A percentile compares a stretch with the other conserved stretches of the same genome.
Conservation (phyloP, 257 asterid species). For the Petrea volubilis region DNA sequence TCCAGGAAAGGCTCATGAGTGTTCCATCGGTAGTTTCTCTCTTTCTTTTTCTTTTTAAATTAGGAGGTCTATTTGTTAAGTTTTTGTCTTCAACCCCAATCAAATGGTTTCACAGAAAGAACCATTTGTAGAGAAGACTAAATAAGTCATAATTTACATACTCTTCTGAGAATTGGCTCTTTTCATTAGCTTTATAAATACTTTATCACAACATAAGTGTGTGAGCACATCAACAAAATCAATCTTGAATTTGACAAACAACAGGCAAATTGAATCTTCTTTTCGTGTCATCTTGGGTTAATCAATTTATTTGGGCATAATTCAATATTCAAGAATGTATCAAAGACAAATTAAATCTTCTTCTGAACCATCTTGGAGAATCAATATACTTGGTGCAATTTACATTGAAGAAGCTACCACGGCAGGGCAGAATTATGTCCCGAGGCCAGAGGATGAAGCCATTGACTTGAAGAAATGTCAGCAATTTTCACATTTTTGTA, state of each 20-base stretch:
- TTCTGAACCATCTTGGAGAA: not conserved
- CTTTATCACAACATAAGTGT: too few relatives aligned
- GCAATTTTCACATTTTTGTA: slow-evolving; percentile 24
- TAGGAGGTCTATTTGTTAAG: not conserved
- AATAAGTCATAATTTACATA: too few relatives aligned
- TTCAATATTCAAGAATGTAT: too few relatives aligned
- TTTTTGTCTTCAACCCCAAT: not conserved
- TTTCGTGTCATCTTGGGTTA: too few relatives aligned
- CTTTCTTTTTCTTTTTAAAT: not conserved
- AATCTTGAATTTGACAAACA: too few relatives aligned
- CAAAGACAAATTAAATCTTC: too few relatives aligned
- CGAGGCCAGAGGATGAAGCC: slow-evolving; percentile 9
- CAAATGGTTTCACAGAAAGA: not conserved
- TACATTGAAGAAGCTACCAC: not conserved
- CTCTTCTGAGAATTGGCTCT: too few relatives aligned
- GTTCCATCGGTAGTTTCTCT: not conserved
- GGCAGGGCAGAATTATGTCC: slow-evolving; percentile 1
- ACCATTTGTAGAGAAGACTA: not conserved
- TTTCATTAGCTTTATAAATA: too few relatives aligned
- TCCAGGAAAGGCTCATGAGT: not conserved
- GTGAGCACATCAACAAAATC: too few relatives aligned
- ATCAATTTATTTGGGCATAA: too few relatives aligned
- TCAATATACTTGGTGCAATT: not conserved
- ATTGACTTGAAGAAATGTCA: not conserved
- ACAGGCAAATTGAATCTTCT: too few relatives aligned